Base-by-base conservation (phyloP, 2,329 filamentous ascomycete genomes). In the Scedosporium boydii region DNA sequence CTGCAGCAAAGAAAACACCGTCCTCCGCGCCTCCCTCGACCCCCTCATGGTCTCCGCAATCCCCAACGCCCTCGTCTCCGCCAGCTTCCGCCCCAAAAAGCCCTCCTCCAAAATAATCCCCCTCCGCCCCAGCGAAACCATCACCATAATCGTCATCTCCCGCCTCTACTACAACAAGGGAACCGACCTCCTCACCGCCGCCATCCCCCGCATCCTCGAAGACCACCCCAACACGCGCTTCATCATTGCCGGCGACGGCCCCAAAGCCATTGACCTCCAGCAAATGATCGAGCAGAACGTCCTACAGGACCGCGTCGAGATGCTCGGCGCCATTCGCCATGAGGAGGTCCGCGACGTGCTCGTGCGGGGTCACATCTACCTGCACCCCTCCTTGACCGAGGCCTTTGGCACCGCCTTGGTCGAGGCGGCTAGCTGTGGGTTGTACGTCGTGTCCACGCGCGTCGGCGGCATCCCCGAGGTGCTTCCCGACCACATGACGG, bases 81-180 rank as follows among this genome's bases (percentile, higher is more conserved):
- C 96, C 70, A 96, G 97, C 76, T 99, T 99, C 71, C 86, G 87
- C 60, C 95, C 93, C 0, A 67, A 80, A 71, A 69, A 76, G 70
- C 75, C 78, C 5, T 51, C 58, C 58, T 38, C 46, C 10, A 55
- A 61, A 10, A 77, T 82, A 9, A 82, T 86, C 0, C 85, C 86
- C 3, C 87, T 87, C 61, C 86, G 85, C 6, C 90, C 92, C 0
- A 82, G 91, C 66, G 93, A 97, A 69, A 89, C 87, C 10, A 93
- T 99, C 69, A 97, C 92, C 6, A 97, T 99, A 63, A 91, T 99
- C 1, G 93, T 99, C 21, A 96, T 99, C 65, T 97, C 93, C 7
- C 91, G 95, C 21, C 85, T 99, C 1, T 99, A 98, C 76, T 98
- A 98, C 76, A 99, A 99, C 76, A 99, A 99, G 74, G 95, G 95